A percentile compares a stretch with the other conserved stretches of the same genome.
Evolutionary conservation across 306 rosid genomes (phyloP).

Genomic region (Cucumis melo): DNA sequence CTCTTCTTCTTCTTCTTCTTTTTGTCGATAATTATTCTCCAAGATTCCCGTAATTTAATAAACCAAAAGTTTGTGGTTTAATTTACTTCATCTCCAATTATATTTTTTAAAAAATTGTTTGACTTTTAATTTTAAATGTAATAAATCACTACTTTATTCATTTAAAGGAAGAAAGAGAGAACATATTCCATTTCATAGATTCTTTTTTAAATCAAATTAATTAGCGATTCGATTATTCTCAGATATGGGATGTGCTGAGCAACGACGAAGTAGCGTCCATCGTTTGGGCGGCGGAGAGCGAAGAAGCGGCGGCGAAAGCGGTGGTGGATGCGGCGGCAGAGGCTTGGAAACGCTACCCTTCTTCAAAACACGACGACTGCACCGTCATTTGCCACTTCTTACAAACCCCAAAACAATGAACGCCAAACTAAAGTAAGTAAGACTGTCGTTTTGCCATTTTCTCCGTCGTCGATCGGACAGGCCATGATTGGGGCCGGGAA

Average conservation of each 20-base stretch:
- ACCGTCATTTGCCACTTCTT: conserved; percentile 46
- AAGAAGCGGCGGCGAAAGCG: conserved; percentile 41
- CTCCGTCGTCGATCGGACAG: background rate
- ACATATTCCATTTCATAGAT: too few species aligned
- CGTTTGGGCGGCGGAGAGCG: conserved; percentile 35
- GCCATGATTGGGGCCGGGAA: background rate
- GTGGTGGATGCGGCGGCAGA: conserved; percentile 46
- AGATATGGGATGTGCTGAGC: conserved; percentile 75
- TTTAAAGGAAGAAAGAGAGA: too few species aligned
- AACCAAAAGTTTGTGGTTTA: too few species aligned
- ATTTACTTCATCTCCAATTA: too few species aligned
- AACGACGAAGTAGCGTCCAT: conserved; percentile 42
- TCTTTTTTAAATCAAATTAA: too few species aligned
- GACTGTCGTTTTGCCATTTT: conserved; percentile 47
- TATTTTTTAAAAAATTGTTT: too few species aligned
- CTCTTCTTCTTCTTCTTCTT: too few species aligned
- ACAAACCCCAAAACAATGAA: background rate
- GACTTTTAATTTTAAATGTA: too few species aligned
- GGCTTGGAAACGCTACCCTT: conserved; percentile 40
- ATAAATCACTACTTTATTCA: too few species aligned
- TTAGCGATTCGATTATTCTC: background rate
- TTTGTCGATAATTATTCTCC: too few species aligned
- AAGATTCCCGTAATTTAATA: too few species aligned
- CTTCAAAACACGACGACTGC: conserved; percentile 48
- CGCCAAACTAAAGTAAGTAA: background rate